Conservation (phyloP, 345 rosid genomes). For the Raphanus raphanistrum region DNA sequence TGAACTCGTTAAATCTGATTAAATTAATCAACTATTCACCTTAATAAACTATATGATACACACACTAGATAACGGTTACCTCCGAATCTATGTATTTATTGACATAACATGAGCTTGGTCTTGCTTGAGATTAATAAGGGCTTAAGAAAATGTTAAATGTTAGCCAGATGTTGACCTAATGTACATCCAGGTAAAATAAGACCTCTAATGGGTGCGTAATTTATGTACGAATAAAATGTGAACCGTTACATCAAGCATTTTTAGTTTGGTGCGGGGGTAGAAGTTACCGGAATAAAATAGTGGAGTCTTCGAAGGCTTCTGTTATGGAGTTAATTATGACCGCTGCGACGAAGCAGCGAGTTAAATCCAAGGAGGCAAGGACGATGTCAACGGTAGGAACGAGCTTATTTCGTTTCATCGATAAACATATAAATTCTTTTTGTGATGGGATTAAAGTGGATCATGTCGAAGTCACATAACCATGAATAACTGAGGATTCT, state of each 20-base stretch:
- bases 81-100: not conserved
- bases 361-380: not conserved
- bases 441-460: not conserved
- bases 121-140: not conserved
- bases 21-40: not conserved
- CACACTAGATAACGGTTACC: not conserved
- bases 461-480: not conserved
- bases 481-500: not conserved
- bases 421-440: not conserved
- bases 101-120: constrained; percentile 11
- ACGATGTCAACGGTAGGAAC: not conserved
- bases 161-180: not conserved
- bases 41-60: not conserved
- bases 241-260: not conserved
- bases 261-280: not conserved
- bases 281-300: not conserved
- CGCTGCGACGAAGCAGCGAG: not conserved
- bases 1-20: constrained; percentile 26
- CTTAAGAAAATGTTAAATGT: not conserved
- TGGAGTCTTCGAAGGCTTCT: not conserved
- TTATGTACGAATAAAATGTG: not conserved
- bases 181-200: not conserved
- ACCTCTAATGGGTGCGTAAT: not conserved
- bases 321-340: not conserved
- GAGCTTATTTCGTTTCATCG: not conserved